Evolutionary conservation across 2,329 filamentous ascomycete species (phyloP).

Genomic region (Penicillium sp.): DNA sequence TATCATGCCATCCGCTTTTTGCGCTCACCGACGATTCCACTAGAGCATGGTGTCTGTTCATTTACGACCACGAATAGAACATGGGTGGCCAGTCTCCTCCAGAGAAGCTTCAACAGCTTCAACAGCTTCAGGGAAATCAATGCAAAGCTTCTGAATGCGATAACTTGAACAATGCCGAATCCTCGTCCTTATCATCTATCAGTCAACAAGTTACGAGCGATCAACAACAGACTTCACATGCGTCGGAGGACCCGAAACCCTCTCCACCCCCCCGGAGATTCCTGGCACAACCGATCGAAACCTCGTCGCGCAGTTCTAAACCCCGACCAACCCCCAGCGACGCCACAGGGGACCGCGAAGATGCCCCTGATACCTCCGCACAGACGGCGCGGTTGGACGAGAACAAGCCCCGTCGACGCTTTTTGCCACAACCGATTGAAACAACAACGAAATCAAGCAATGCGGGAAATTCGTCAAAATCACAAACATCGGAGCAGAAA

Average conservation of each 20-base stretch:
- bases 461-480: slow-evolving; percentile 19
- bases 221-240: background rate
- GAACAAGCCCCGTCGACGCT: slow-evolving; percentile 16
- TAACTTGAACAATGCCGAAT: background rate
- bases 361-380: slow-evolving; percentile 7
- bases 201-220: background rate
- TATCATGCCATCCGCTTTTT: background rate
- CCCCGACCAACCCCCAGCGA: background rate
- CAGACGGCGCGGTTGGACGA: background rate
- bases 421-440: slow-evolving; percentile 57
- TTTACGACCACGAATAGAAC: background rate
- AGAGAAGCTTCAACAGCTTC: background rate
- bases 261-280: slow-evolving; percentile 27
- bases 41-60: slow-evolving; percentile 4
- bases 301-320: slow-evolving; percentile 40
- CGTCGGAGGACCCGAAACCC: background rate
- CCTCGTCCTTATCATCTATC: background rate
- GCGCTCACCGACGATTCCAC: background rate
- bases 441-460: slow-evolving; percentile 65
- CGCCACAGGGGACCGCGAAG: slow-evolving; percentile 2
- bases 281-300: slow-evolving; percentile 46
- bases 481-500: slow-evolving; percentile 32
- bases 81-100: slow-evolving; percentile 2
- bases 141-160: background rate
- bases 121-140: background rate